Evolutionary conservation across 2,329 filamentous ascomycete genomes (phyloP).

Genomic region (Chalara sp.): DNA sequence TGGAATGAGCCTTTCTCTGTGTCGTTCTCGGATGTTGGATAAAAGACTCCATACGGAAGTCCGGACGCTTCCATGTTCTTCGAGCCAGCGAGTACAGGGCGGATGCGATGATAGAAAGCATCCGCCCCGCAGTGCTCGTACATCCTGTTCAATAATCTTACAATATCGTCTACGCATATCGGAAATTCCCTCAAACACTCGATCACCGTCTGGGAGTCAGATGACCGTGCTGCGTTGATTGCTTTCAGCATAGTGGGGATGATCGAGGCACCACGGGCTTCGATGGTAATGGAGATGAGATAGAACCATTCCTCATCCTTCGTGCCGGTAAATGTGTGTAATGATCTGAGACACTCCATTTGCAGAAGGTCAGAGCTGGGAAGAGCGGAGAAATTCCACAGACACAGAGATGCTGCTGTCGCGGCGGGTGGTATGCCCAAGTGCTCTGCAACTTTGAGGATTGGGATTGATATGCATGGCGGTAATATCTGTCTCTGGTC

Average conservation of each 20-base stretch:
- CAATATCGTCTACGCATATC: conserved; percentile 61
- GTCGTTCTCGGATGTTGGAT: conserved; percentile 54
- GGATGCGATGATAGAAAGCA: conserved; percentile 82
- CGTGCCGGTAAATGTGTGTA: conserved; percentile 83
- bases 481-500: conserved; percentile 50
- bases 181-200: conserved; percentile 59
- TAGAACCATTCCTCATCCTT: conserved; percentile 94
- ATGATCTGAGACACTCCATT: conserved; percentile 60
- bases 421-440: conserved; percentile 81
- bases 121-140: conserved; percentile 82
- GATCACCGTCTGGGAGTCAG: conserved; percentile 55
- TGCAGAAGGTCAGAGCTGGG: conserved; percentile 24
- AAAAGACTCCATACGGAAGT: conserved; percentile 75
- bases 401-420: conserved; percentile 79
- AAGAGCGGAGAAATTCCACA: conserved; percentile 82
- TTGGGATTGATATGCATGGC: conserved; percentile 68
- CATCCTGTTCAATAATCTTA: conserved; percentile 68
- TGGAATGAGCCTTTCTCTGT: conserved; percentile 60
- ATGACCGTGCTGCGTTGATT: conserved; percentile 57
- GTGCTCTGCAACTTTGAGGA: conserved; percentile 62
- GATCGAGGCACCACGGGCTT: conserved; percentile 68
- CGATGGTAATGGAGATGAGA: conserved; percentile 82
- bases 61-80: conserved; percentile 88
- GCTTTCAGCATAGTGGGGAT: conserved; percentile 74
- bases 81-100: conserved; percentile 83